Evolutionary conservation across 1,139 yeast genomes (phyloP), one percentile per base, ranked within the genome.

Genomic region (Geotrichum restrictum): DNA sequence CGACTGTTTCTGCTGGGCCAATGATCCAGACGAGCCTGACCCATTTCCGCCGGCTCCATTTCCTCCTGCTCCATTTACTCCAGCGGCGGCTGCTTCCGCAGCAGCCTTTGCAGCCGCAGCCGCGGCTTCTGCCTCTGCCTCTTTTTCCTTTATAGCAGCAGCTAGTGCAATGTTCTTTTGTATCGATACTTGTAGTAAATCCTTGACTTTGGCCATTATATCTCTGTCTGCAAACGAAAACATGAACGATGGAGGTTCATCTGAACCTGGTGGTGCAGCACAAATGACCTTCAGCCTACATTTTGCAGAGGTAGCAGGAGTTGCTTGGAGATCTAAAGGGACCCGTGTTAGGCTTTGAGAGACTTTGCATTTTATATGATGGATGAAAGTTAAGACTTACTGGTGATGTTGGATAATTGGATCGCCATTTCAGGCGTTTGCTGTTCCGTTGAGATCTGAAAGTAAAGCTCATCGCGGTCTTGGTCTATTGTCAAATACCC

Each of bases 161-260:
- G 40, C 44, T 42, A 41, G 44, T 19, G 49, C 43, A n/a, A 47
- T 33, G 5, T 45, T 45, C 16, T 52, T 55, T 22, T 61, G 63
- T 16, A 87, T 82, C 33, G 85, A 79, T 39, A 83, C 82, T 63
- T 86, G 94, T 13, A 88, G 69, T 0, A 86, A 73, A 39, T 78
- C 81, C 65, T 85, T 86, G 51, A 86, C 80, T 56, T 78, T 80
- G 59, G 84, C 85, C 94, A 88, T 84, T 16, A 87, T 82, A 21
- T 81, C 81, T 55, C 94, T 71, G 62, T 83, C 84, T 54, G 78
- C 82, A 69, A 88, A 88, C 0, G 85, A 72, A 58, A 88, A 80
- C 43, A 74, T 68, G 45, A 70, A 73, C 43, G 74, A 73, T 16
- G 74, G 66, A n/a, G 80, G 76, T 56, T 77, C 77, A 6, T 70